These are phyloP conservation scores for Colletotrichum coccodes DNA, from an alignment of 2,329 filamentous ascomycete species.

Conservation along the genomic window DNA sequence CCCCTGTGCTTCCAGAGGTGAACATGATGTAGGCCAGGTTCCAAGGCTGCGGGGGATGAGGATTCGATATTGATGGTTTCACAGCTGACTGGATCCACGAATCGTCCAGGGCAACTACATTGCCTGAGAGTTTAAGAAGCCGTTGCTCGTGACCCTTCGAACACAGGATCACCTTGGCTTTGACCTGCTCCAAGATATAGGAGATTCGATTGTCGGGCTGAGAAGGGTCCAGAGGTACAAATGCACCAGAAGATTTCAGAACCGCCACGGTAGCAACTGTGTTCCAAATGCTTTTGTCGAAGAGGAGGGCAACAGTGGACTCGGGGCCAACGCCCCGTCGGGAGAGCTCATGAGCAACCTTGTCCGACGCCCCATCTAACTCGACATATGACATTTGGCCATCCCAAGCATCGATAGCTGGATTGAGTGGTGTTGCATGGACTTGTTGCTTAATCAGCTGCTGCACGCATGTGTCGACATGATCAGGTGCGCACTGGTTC, in stretches of 20 bases:
- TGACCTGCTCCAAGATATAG: slow-evolving; percentile 26
- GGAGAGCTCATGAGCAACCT: slow-evolving; percentile 29
- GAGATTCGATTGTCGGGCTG: slow-evolving; percentile 35
- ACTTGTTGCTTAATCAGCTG: slow-evolving; percentile 4
- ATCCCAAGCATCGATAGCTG: slow-evolving; percentile 39
- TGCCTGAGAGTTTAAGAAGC: neutral
- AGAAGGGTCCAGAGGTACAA: slow-evolving; percentile 30
- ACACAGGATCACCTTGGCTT: slow-evolving; percentile 16
- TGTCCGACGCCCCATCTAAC: slow-evolving; percentile 34
- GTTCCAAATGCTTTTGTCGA: slow-evolving; percentile 41
- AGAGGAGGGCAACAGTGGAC: slow-evolving; percentile 37
- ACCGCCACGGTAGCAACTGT: slow-evolving; percentile 36
- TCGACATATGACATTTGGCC: slow-evolving; percentile 36
- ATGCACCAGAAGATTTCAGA: slow-evolving; percentile 24
- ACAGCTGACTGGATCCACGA: slow-evolving; percentile 15
- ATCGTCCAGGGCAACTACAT: slow-evolving; percentile 13
- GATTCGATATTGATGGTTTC: neutral
- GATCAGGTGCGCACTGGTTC: neutral
- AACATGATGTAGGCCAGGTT: slow-evolving; percentile 27
- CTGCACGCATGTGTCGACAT: neutral
- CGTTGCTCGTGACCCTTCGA: neutral
- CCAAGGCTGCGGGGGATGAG: neutral
- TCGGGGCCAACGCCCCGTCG: slow-evolving; percentile 3
- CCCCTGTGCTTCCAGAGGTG: slow-evolving; percentile 37
- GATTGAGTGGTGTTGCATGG: slow-evolving; percentile 12